A percentile compares a stretch with the other conserved stretches of the same genome.
Conservation (phyloP, 305 asterid species). For the Fraxinus velutina region DNA sequence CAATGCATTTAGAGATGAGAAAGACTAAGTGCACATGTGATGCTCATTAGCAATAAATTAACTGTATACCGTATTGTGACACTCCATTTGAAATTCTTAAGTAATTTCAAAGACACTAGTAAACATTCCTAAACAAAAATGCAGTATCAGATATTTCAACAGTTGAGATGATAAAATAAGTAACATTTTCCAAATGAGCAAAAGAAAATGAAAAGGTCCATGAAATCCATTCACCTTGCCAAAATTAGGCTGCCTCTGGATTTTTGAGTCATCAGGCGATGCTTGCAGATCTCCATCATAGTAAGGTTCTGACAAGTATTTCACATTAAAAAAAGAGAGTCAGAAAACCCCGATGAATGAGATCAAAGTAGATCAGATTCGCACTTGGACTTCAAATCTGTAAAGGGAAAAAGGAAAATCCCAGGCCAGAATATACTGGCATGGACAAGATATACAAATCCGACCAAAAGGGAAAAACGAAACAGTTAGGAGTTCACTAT, state of each 20-base stretch:
- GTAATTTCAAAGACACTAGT: not conserved
- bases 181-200: not conserved
- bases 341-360: slow-evolving; percentile 18
- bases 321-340: slow-evolving; percentile 19
- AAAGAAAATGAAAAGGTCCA: slow-evolving; percentile 1
- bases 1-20: too few species aligned
- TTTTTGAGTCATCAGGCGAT: slow-evolving; percentile 42
- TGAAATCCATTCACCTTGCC: slow-evolving; percentile 42
- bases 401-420: slow-evolving; percentile 3
- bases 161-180: not conserved
- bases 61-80: too few species aligned
- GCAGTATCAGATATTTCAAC: not conserved
- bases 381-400: not conserved
- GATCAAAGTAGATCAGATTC: slow-evolving; percentile 1
- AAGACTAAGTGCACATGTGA: too few species aligned
- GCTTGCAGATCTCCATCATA: slow-evolving; percentile 40
- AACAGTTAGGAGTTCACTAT: not conserved
- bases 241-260: slow-evolving; percentile 41
- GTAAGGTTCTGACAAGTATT: slow-evolving; percentile 36
- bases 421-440: not conserved
- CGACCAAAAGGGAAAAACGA: slow-evolving; percentile 2
- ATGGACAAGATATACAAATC: slow-evolving; percentile 1
- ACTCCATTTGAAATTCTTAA: not conserved
- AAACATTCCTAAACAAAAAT: not conserved
- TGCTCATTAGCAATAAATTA: not conserved